A percentile compares a stretch with the other conserved stretches of the same genome.
These are phyloP conservation scores for Phytophthora macrochlamydospora DNA, from an alignment of 352 stramenopile species.

Conservation along the genomic window DNA sequence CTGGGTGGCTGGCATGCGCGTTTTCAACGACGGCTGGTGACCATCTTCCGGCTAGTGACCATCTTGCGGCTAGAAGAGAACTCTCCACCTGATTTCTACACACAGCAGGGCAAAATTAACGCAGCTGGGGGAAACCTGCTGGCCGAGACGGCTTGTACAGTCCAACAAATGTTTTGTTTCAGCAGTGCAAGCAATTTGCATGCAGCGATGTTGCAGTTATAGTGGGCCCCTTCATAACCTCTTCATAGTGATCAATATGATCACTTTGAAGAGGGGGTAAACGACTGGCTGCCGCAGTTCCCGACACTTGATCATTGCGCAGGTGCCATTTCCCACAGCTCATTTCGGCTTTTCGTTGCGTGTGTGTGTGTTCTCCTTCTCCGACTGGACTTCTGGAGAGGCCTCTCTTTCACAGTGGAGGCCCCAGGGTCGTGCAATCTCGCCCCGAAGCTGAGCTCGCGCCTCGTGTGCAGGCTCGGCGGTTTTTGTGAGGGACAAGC, in stretches of 20 bases:
- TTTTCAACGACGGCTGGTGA: too few species aligned
- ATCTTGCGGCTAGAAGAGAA: too few species aligned
- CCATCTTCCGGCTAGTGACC: too few species aligned
- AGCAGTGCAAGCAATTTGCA: too few species aligned
- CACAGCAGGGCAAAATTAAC: too few species aligned
- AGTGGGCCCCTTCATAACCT: background rate
- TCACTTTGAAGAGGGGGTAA: slow-evolving; percentile 16
- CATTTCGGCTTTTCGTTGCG: background rate
- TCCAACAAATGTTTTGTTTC: too few species aligned
- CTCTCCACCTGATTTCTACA: too few species aligned
- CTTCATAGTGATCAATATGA: background rate
- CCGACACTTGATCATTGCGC: background rate
- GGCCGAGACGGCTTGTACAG: slow-evolving; percentile 1
- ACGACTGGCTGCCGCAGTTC: slow-evolving; percentile 28
- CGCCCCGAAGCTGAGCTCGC: slow-evolving; percentile 59
- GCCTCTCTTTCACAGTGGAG: slow-evolving; percentile 88
- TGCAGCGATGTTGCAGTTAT: background rate
- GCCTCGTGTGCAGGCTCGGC: slow-evolving; percentile 15
- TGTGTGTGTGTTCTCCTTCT: slow-evolving; percentile 5
- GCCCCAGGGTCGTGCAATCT: slow-evolving; percentile 83
- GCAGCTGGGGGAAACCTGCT: slow-evolving; percentile 20
- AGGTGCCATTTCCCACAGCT: too few species aligned
- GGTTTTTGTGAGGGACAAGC: slow-evolving; percentile 85
- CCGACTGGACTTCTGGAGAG: slow-evolving; percentile 81
- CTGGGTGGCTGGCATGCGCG: too few species aligned